Base-by-base conservation (phyloP, 2,329 filamentous ascomycete genomes). In the Daldinia eschscholtzii region DNA sequence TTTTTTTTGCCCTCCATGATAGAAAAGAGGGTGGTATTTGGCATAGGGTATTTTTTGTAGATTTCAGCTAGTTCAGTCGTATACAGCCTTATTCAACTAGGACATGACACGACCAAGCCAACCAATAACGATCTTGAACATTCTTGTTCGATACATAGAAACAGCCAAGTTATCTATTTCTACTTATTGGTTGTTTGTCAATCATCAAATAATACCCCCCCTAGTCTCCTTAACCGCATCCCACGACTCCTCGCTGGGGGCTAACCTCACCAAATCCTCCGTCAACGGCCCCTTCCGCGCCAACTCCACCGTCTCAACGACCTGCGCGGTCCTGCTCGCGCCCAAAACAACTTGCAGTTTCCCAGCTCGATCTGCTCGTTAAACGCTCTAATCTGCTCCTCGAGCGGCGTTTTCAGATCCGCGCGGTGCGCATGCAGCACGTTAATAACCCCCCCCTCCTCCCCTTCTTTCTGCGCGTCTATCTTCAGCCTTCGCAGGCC, bases 381-480 rank as follows among this genome's bases (percentile, higher is more conserved):
- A 55, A 81, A 79, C 13, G 65, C 77, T 3, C 65, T 72, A 4
- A 80, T 72, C 50, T 81, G 81, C 18, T 80, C 80, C 52, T 78
- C 76, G 3, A 82, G 74, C 3, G 78, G 76, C 2, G 77, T 80
- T 10, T 71, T 12, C 1, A 73, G 73, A 58, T 82, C 81, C 0
- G 78, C 76, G 23, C 75, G 73, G 67, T 83, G 80, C 0, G 78
- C 72, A 61, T 82, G 78, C 28, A 82, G 77, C 4, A 80, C 75
- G 61, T 82, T 76, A 1, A 70, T 58, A 4, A 70, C 70, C 15
- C 15, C 44, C 2, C 18, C 44, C 44, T 46, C 26, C 9, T 26
- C n/a, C n/a, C n/a, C n/a, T n/a, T n/a, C n/a, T n/a, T n/a, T n/a
- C n/a, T n/a, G n/a, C n/a, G n/a, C n/a, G n/a, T n/a, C n/a, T n/a